phyloP scores from a whole-genome alignment of 2,329 filamentous ascomycete genomes.

The Fusarium sp. region DNA sequence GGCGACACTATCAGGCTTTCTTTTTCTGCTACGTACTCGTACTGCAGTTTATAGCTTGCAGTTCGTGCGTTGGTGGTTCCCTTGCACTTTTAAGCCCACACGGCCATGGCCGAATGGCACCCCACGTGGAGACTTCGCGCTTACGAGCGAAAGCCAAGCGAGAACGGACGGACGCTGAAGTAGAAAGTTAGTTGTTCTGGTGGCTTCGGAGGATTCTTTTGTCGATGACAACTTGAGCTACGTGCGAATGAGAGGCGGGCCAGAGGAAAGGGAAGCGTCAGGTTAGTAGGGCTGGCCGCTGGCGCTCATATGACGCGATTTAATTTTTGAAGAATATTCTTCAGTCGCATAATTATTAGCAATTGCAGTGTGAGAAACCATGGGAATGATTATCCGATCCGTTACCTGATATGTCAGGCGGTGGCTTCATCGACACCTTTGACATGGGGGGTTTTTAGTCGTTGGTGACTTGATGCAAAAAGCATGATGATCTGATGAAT shows the following conservation, averaged over 20 bases:
- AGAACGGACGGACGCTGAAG: slow-evolving; percentile 28
- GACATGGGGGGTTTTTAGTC: slow-evolving; percentile 14
- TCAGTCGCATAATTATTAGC: neutral
- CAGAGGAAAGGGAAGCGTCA: slow-evolving; percentile 2
- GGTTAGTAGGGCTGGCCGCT: slow-evolving; percentile 41
- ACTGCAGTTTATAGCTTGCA: slow-evolving; percentile 2
- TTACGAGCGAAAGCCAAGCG: slow-evolving; percentile 41
- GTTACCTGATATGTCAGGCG: slow-evolving; percentile 32
- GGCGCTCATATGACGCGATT: slow-evolving; percentile 43
- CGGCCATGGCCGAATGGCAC: slow-evolving; percentile 46
- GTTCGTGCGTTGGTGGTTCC: slow-evolving; percentile 5
- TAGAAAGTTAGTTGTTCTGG: slow-evolving; percentile 34
- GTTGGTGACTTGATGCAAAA: slow-evolving; percentile 1
- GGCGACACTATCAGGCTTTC: slow-evolving; percentile 7
- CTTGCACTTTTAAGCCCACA: slow-evolving; percentile 17
- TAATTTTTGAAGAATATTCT: slow-evolving; percentile 5
- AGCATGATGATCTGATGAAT: slow-evolving; percentile 40
- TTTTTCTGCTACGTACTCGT: slow-evolving; percentile 10
- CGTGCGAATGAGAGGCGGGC: too few relatives aligned
- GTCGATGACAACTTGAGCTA: slow-evolving; percentile 34
- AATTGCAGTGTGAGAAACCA: neutral
- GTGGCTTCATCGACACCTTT: slow-evolving; percentile 19
- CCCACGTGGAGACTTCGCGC: slow-evolving; percentile 48
- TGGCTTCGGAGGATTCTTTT: slow-evolving; percentile 23
- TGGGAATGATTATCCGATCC: slow-evolving; percentile 36